Base-by-base conservation (phyloP, 805 yeast genomes). In the Spathaspora passalidarum region DNA sequence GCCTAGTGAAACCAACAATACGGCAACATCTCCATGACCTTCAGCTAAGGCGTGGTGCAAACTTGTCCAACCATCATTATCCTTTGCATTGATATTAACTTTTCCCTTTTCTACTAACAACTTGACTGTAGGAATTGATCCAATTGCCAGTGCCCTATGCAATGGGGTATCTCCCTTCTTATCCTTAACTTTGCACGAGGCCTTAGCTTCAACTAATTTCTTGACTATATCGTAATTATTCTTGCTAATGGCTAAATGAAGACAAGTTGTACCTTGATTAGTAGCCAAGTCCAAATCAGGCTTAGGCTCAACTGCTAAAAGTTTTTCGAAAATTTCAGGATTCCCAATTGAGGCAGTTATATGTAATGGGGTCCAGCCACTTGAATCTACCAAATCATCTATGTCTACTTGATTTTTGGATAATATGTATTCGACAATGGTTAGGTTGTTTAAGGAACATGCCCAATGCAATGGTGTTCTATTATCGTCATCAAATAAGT, bases 381-480 rank as follows among this genome's bases (percentile, higher is more conserved):
- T 73, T 16, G 77, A 83, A 61, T 91, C 98, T 0, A 53, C 59
- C 55, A 73, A 61, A 2, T 84, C 86, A 58, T 89, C 94, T 10
- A 89, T 61, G 51, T 88, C 92, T 11, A 43, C 43, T 3, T 32
- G 20, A 2, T 55, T 54, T 20, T 55, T 45, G 7, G 22, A 9
- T 3, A 57, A 45, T 52, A 69, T 32, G 70, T 74, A 45, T 64
- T 67, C 45, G 72, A 80, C 80, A 16, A 84, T 70, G 21, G 78
- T 81, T 5, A 65, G 55, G 46, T 82, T 74, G 42, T 79, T 78
- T 54, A 74, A 74, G 1, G 96, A 79, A 21, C 84, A 80, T 1
- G 97, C 96, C 97, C 97, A 91, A 61, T 88, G 95, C 40, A 90
- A 66, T 2, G 96, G 86, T 2, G 86, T 81, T 52, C 97, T 75